These are phyloP conservation scores for Pinus albicaulis DNA, from an alignment of 75 land plant genomes.

Conservation along the genomic window DNA sequence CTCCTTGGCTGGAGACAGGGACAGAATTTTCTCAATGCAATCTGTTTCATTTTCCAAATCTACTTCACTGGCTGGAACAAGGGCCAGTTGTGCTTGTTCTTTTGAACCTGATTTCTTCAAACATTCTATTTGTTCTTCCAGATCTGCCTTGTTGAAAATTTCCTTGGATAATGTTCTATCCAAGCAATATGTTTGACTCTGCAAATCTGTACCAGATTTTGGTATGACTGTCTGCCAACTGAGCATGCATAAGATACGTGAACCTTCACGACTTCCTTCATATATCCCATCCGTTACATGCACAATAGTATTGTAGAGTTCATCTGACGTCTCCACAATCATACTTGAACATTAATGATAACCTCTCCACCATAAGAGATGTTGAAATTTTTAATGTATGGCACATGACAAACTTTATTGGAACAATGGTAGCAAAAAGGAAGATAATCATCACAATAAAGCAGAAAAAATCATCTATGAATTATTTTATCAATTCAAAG, in stretches of 20 bases:
- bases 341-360: too few relatives aligned
- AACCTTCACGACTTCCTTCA: not conserved
- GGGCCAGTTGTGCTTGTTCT: not conserved
- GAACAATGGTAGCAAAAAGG: too few relatives aligned
- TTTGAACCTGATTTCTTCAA: not conserved
- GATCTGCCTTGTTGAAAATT: not conserved
- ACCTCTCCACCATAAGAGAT: too few relatives aligned
- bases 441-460: too few relatives aligned
- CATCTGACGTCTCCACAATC: too few relatives aligned
- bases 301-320: too few relatives aligned
- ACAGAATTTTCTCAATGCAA: not conserved
- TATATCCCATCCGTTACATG: too few relatives aligned
- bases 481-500: too few relatives aligned
- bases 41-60: not conserved
- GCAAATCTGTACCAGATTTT: not conserved
- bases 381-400: too few relatives aligned
- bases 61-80: not conserved
- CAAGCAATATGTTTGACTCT: not conserved
- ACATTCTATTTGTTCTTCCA: too few relatives aligned
- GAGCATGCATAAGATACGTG: not conserved
- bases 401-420: too few relatives aligned
- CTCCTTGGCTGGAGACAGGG: not conserved
- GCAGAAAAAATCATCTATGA: too few relatives aligned
- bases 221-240: not conserved
- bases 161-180: not conserved